Percentiles rank a stretch among this genome's conserved stretches.
Conservation (phyloP, 202 grass and related monocot genomes). For the Schoenoplectus triqueter region DNA sequence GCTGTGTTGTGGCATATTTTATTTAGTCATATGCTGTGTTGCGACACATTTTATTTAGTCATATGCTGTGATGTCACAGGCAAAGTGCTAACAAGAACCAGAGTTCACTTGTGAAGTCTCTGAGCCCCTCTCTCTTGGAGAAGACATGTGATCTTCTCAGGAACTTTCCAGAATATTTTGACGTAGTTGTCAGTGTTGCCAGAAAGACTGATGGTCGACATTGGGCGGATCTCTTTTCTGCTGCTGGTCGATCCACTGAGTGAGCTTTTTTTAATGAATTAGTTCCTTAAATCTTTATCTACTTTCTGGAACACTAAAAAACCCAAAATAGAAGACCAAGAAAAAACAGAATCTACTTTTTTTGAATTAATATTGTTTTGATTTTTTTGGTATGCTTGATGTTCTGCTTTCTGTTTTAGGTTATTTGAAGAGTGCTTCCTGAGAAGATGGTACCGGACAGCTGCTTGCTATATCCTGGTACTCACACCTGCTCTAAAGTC, state of each 20-base stretch:
- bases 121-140: conserved; percentile 80
- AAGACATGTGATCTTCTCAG: conserved; percentile 85
- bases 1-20: no score
- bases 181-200: conserved; percentile 98
- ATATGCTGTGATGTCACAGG: conserved; percentile 50
- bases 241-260: conserved; percentile 96
- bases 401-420: conserved; percentile 46
- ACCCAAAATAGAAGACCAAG: conserved; percentile 21
- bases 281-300: not conserved
- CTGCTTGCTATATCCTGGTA: conserved; percentile 99
- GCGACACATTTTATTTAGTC: not conserved
- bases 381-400: conserved; percentile 9
- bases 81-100: conserved; percentile 84
- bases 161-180: conserved; percentile 97
- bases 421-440: conserved; percentile 99
- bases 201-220: conserved; percentile 99
- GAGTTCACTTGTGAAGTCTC: conserved; percentile 42
- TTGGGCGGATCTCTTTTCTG: conserved; percentile 94
- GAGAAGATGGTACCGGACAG: conserved; percentile 96
- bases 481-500: not conserved
- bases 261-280: conserved; percentile 40
- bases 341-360: not conserved
- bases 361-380: conserved; percentile 19
- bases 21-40: not conserved
- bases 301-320: not conserved